A percentile compares a stretch with the other conserved stretches of the same genome.
Conservation (phyloP, 2,329 filamentous ascomycete species). For the Paramyrothecium sp. region DNA sequence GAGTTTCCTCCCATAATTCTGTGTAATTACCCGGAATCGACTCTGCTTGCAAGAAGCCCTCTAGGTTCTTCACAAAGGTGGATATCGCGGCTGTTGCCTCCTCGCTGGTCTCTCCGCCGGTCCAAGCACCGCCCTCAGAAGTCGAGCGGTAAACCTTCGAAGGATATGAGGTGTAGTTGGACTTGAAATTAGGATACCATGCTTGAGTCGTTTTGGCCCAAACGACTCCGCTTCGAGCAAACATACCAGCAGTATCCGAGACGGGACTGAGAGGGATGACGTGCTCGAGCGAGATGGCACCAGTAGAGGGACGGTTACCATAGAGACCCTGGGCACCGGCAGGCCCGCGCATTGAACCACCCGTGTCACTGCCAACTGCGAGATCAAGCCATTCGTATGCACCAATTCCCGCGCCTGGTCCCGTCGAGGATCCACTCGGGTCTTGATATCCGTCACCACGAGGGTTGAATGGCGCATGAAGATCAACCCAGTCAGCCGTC, state of each 20-base stretch:
- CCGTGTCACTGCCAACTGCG: background rate
- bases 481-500: constrained; percentile 43
- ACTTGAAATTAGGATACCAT: background rate
- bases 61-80: background rate
- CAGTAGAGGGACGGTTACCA: background rate
- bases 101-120: background rate
- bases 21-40: background rate
- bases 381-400: constrained; percentile 25
- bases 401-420: constrained; percentile 19
- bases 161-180: background rate
- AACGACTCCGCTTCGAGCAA: background rate
- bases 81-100: background rate
- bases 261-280: background rate
- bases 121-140: background rate
- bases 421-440: constrained; percentile 38
- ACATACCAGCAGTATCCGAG: background rate
- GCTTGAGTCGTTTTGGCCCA: background rate
- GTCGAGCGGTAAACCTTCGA: background rate
- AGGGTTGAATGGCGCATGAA: constrained; percentile 39
- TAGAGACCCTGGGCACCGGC: background rate
- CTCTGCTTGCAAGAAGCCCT: background rate
- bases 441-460: constrained; percentile 46
- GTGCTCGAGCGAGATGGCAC: background rate
- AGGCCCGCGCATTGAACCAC: background rate
- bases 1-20: background rate